A percentile compares a stretch with the other conserved stretches of the same genome.
These are phyloP conservation scores for Neurospora sp. DNA, from an alignment of 495 filamentous ascomycete genomes.

Conservation along the genomic window DNA sequence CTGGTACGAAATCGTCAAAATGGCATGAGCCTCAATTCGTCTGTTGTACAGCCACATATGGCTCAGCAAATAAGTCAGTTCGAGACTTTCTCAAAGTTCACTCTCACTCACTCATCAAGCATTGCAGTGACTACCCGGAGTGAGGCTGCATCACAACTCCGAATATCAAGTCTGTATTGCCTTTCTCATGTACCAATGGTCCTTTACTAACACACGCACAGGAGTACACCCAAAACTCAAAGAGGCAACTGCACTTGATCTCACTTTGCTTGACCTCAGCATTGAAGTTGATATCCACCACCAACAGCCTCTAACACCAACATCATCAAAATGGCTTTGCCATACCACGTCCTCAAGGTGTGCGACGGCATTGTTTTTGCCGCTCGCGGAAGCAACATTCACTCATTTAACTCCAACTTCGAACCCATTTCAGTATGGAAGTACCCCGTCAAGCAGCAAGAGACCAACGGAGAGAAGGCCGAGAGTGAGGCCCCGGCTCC, in stretches of 20 bases:
- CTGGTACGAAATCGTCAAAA: not conserved
- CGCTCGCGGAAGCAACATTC: conserved; percentile 30
- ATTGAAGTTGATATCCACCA: not conserved
- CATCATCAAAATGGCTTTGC: conserved; percentile 18
- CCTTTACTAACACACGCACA: not conserved
- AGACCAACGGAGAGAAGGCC: not conserved
- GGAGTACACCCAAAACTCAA: not conserved
- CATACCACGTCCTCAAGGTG: conserved; percentile 34
- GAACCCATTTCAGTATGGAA: conserved; percentile 32
- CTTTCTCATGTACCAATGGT: not conserved
- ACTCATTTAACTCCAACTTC: conserved; percentile 28
- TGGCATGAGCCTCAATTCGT: not conserved
- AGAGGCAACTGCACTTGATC: not conserved
- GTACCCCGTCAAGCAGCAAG: conserved; percentile 14
- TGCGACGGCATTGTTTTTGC: conserved; percentile 31
- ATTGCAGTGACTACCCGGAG: not conserved
- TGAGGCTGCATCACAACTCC: not conserved
- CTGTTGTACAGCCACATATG: conserved; percentile 11
- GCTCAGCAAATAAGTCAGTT: conserved; percentile 4
- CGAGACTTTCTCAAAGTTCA: not conserved
- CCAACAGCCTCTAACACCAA: not conserved
- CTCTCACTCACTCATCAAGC: not conserved
- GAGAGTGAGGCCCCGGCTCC: not conserved
- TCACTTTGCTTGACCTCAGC: not conserved
- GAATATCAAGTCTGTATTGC: not conserved